Conservation (phyloP, 2,329 filamentous ascomycete genomes). For the Chrysosporium queenslandicum region DNA sequence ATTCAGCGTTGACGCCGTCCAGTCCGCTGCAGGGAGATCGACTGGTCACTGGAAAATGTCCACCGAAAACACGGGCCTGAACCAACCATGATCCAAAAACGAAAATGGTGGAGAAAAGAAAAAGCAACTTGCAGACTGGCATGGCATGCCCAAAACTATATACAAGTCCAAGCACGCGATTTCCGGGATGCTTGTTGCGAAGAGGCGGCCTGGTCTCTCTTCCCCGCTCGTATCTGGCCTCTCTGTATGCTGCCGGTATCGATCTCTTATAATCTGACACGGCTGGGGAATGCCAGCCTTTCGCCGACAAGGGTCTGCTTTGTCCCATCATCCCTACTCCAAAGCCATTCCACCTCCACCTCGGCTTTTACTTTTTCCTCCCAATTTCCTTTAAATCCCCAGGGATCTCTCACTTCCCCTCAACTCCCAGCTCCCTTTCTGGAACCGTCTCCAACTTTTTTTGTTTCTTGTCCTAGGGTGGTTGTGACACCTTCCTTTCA, state of each 20-base stretch:
- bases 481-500: not conserved
- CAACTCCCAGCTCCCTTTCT: not conserved
- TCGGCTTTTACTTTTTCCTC: not conserved
- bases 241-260: not conserved
- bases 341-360: not conserved
- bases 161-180: not conserved
- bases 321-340: not conserved
- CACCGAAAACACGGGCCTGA: not conserved
- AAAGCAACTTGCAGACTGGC: not conserved
- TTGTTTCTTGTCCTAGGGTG: not conserved
- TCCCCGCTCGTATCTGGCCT: conserved; percentile 1
- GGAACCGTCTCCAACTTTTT: not conserved
- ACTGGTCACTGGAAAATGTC: not conserved
- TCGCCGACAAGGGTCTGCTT: not conserved
- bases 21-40: too few species aligned
- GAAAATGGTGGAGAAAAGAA: not conserved
- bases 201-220: too few species aligned
- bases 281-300: conserved; percentile 2
- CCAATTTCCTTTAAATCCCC: not conserved
- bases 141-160: not conserved
- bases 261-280: not conserved
- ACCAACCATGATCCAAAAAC: not conserved
- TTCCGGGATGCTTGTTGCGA: not conserved
- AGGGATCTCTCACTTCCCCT: not conserved
- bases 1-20: too few species aligned